Evolutionary conservation across 306 rosid genomes (phyloP), one percentile per base, ranked within the genome.

Genomic region (Fragaria iinumae): DNA sequence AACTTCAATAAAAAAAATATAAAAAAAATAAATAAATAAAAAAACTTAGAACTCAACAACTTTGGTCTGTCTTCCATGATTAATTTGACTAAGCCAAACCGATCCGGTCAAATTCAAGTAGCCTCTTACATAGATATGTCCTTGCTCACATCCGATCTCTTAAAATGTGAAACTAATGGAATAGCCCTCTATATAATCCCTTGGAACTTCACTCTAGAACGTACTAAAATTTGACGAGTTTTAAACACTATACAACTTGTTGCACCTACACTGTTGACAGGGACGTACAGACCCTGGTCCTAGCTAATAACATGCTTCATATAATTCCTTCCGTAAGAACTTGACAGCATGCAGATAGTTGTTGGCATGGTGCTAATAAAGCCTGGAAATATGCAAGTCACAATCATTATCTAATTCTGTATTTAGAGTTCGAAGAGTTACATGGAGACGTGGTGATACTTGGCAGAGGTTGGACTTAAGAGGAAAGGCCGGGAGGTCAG

Each of bases 391-490:
- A 59, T 38, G 20, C 43, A 45, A 71, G 16, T 82, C 73, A 74
- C 72, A 68, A 39, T 65, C 72, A 84, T 12, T 56, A 84, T 60
- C 71, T 48, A 2, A 9, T 44, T 44, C 12, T 44, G 13, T 9
- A 34, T 71, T 67, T 11, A 23, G 36, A 62, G 18, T 65, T 43
- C 66, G 49, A 11, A 48, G 6, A 20, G 39, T 9, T 14, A 48
- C 41, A 69, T 20, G 23, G 29, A 11, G 68, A 73, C 77, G 27
- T 73, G 44, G 41, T 57, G 3, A 43, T 43, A 17, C 55, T 23
- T 41, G 34, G 62, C 27, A 80, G 68, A 81, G 66, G 69, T 38
- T 36, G 41, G 25, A 66, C 70, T 66, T 66, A 6, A 38, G n/a
- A 38, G 39, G 14, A 66, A 66, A 66, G 70, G 70, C n/a, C 21